Conservation (phyloP, 2,329 filamentous ascomycete genomes). For the Apiospora aurea region DNA sequence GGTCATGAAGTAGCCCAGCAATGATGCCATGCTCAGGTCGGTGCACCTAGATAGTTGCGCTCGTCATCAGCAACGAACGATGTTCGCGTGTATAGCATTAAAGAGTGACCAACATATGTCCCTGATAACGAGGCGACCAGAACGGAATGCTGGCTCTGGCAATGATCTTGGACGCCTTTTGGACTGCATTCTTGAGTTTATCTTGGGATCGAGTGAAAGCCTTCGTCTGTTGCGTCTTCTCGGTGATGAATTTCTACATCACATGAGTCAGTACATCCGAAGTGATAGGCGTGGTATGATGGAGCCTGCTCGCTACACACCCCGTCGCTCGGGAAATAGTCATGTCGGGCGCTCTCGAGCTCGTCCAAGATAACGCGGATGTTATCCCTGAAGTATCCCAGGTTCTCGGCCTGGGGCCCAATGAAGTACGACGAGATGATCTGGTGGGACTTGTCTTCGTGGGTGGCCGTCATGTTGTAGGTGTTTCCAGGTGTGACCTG, state of each 20-base stretch:
- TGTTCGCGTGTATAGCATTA: not conserved
- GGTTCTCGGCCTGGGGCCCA: slow-evolving; percentile 51
- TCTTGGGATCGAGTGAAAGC: slow-evolving; percentile 44
- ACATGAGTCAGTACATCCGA: not conserved
- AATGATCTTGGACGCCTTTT: slow-evolving; percentile 46
- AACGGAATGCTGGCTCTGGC: slow-evolving; percentile 53
- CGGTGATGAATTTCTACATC: slow-evolving; percentile 46
- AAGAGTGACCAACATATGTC: slow-evolving; percentile 49
- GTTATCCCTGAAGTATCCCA: slow-evolving; percentile 47
- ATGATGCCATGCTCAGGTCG: slow-evolving; percentile 50
- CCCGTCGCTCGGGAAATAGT: slow-evolving; percentile 46
- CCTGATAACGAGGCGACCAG: slow-evolving; percentile 55
- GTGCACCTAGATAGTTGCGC: slow-evolving; percentile 36
- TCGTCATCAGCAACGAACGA: slow-evolving; percentile 14
- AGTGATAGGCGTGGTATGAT: not conserved
- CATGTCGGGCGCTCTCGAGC: slow-evolving; percentile 42
- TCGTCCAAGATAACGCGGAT: slow-evolving; percentile 49
- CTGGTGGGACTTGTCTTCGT: slow-evolving; percentile 38
- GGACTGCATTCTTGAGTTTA: slow-evolving; percentile 45
- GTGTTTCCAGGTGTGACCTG: slow-evolving; percentile 23
- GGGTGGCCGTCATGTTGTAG: slow-evolving; percentile 25
- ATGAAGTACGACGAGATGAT: slow-evolving; percentile 51
- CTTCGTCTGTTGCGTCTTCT: slow-evolving; percentile 42
- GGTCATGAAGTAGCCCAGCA: slow-evolving; percentile 56
- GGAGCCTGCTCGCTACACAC: slow-evolving; percentile 33